These are phyloP conservation scores for Leucaena leucocephala DNA, from an alignment of 306 rosid genomes.

Conservation along the genomic window DNA sequence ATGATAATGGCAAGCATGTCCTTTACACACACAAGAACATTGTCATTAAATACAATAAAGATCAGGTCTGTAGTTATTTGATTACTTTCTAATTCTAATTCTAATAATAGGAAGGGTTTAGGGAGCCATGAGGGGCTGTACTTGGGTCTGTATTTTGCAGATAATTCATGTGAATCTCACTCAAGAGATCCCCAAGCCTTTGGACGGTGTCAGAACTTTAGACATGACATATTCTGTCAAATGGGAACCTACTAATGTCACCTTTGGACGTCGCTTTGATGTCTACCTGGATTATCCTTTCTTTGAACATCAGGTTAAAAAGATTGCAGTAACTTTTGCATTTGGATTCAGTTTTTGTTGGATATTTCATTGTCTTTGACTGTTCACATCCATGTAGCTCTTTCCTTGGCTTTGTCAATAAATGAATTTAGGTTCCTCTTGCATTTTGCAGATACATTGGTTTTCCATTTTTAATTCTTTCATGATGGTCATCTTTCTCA, in stretches of 20 bases:
- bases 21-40: conserved; percentile 86
- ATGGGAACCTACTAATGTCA: conserved; percentile 77
- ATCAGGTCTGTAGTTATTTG: conserved; percentile 69
- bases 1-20: conserved; percentile 81
- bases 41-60: conserved; percentile 76
- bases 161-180: conserved; percentile 93
- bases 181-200: conserved; percentile 77
- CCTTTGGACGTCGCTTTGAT: conserved; percentile 92
- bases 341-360: conserved; percentile 27
- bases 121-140: conserved; percentile 36
- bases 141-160: conserved; percentile 47
- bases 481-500: conserved; percentile 99
- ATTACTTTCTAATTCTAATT: conserved; percentile 26
- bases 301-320: conserved; percentile 93
- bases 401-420: conserved; percentile 14
- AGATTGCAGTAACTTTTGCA: conserved; percentile 21
- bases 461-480: conserved; percentile 97
- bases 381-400: conserved; percentile 3
- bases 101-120: conserved; percentile 20
- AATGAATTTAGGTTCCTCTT: conserved; percentile 35
- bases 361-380: not conserved
- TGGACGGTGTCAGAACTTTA: conserved; percentile 65
- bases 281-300: conserved; percentile 96
- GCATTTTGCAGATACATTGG: conserved; percentile 88
- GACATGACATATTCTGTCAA: conserved; percentile 90